Conservation (phyloP, 2,329 filamentous ascomycete genomes). For the Colletotrichum truncatum region DNA sequence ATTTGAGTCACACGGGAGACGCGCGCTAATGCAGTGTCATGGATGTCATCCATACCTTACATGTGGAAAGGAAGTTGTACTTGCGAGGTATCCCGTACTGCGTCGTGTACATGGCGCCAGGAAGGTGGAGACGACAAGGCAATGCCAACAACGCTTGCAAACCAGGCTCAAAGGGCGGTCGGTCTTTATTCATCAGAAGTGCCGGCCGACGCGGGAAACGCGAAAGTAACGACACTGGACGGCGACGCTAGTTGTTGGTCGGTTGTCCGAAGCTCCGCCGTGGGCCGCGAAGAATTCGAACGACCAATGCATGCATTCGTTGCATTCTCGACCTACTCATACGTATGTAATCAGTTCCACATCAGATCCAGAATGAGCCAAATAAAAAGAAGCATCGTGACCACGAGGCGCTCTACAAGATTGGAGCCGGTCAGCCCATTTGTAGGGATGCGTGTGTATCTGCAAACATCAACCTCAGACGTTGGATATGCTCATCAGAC, state of each 20-base stretch:
- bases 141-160: background rate
- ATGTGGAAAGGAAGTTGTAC: background rate
- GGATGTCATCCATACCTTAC: background rate
- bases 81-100: background rate
- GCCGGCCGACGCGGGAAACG: constrained; percentile 13
- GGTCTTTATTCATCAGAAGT: background rate
- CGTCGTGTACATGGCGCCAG: background rate
- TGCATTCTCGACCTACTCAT: too few relatives aligned
- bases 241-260: background rate
- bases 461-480: too few relatives aligned
- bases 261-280: constrained; percentile 4
- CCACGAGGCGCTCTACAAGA: too few relatives aligned
- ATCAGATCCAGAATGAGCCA: too few relatives aligned
- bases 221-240: constrained; percentile 5
- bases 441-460: too few relatives aligned
- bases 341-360: too few relatives aligned
- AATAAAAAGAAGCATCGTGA: too few relatives aligned
- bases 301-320: too few relatives aligned
- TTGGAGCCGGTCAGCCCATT: too few relatives aligned
- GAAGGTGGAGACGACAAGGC: background rate
- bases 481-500: too few relatives aligned
- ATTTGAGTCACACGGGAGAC: background rate
- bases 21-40: background rate
- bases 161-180: background rate
- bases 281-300: background rate